Base-by-base conservation (phyloP, 345 rosid genomes). In the Cardiospermum halicacabum region DNA sequence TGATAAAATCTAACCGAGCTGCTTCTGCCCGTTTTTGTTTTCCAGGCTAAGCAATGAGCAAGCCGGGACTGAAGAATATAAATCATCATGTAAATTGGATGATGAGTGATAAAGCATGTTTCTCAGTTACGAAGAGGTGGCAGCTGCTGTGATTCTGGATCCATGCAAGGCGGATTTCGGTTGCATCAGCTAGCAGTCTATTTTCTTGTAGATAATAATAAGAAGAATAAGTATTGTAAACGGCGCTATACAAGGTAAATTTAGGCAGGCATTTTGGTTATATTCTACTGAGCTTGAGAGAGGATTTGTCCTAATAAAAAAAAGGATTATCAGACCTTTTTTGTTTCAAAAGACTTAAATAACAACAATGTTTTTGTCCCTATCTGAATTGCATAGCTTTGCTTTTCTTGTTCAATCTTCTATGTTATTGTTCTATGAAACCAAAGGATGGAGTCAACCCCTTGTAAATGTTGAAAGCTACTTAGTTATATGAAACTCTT, bases 141-240 rank as follows among this genome's bases (percentile, higher is more conserved):
- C 28, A 18, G 43, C 48, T 30, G 27, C 51, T 53, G 28, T 53
- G 37, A 53, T 39, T 39, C 42, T 7, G 50, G 53, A 40, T 65
- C 58, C 56, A 45, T 53, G 49, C 18, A 30, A 4, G 32, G 61
- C 16, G 67, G 71, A 53, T 71, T 64, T 25, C 65, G 71, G 15
- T 54, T 32, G 22, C 59, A 69, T 56, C 30, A 11, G 31, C 64
- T 56, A 50, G 60, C n/a, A 60, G 47, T 9, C 16, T 72, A 26
- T 75, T 61, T 75, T 75, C 53, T 53, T 75, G 82, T 75, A 75
- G 75, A 75, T 78, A 74, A 69, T 66, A 66, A 66, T 47, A 36
- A 66, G 30, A 19, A 66, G 53, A 56, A 68, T 25, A 53, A 53
- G n/a, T 5, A 19, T 27, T 53, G 34, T 1, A 15, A 50, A n/a